Percentiles rank a stretch among this genome's conserved stretches.
phyloP scores from a whole-genome alignment of 1,284 basidiomycete species.

The Dichomitus squalens region DNA sequence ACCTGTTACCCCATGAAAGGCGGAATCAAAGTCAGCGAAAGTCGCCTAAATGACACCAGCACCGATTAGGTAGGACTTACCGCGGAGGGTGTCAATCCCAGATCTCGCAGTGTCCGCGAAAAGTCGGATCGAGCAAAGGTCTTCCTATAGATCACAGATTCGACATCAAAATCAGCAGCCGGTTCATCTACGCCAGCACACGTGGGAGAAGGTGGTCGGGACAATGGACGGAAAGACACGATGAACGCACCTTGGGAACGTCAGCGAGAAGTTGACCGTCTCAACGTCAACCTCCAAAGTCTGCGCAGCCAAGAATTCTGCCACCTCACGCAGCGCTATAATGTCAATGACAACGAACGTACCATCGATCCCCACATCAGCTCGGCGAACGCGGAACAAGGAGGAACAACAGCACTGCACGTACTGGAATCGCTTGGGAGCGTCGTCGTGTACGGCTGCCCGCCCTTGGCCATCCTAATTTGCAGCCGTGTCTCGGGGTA shows the following conservation, averaged over 20 bases:
- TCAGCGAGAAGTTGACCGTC: conserved; percentile 72
- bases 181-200: neutral
- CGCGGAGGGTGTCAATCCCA: conserved; percentile 80
- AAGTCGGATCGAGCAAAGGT: conserved; percentile 66
- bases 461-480: conserved; percentile 80
- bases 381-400: neutral
- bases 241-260: conserved; percentile 77
- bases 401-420: conserved; percentile 34
- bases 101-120: conserved; percentile 65
- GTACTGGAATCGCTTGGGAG: conserved; percentile 78
- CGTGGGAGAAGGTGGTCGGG: too few species aligned
- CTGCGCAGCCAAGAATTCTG: conserved; percentile 84
- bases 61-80: conserved; percentile 39
- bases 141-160: conserved; percentile 51
- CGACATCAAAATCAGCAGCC: neutral
- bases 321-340: conserved; percentile 80
- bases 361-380: neutral
- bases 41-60: neutral
- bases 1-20: conserved; percentile 16
- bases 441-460: conserved; percentile 79
- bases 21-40: conserved; percentile 1
- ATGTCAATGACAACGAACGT: neutral
- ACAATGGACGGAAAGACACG: neutral
- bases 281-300: conserved; percentile 70
- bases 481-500: conserved; percentile 85